A percentile compares a stretch with the other conserved stretches of the same genome.
These are phyloP conservation scores for Coelastrella sp. DNA, from an alignment of 139 green algal species.

Conservation along the genomic window DNA sequence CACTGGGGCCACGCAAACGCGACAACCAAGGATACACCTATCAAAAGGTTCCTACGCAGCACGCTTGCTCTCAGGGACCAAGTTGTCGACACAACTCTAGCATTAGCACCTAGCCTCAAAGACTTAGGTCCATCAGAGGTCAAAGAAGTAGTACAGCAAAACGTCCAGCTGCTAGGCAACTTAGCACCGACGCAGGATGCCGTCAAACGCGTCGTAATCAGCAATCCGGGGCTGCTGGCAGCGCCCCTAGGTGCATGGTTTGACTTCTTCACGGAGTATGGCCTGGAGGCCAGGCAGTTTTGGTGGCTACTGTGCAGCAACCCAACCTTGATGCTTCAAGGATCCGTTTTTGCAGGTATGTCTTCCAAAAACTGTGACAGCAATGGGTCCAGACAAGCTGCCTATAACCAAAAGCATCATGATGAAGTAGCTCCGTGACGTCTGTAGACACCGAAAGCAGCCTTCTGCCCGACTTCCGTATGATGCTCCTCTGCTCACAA, in stretches of 20 bases:
- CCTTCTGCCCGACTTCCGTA: neutral
- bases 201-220: neutral
- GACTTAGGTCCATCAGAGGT: neutral
- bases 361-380: neutral
- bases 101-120: neutral
- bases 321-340: constrained; percentile 34
- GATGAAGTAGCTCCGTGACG: no score
- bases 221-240: constrained; percentile 17
- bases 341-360: constrained; percentile 32
- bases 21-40: neutral
- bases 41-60: neutral
- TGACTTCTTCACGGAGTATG: constrained; percentile 12
- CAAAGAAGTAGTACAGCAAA: neutral
- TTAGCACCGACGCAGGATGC: neutral
- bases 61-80: constrained; percentile 6
- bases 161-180: neutral
- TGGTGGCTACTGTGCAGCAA: constrained; percentile 15
- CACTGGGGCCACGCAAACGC: neutral
- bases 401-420: no score
- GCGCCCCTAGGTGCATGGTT: constrained; percentile 16
- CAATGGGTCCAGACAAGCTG: neutral
- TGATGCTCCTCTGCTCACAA: no score
- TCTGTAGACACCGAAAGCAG: neutral
- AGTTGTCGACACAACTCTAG: neutral
- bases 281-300: constrained; percentile 10